Conservation (phyloP, 2,329 filamentous ascomycete genomes). For the Neonectria ditissima region DNA sequence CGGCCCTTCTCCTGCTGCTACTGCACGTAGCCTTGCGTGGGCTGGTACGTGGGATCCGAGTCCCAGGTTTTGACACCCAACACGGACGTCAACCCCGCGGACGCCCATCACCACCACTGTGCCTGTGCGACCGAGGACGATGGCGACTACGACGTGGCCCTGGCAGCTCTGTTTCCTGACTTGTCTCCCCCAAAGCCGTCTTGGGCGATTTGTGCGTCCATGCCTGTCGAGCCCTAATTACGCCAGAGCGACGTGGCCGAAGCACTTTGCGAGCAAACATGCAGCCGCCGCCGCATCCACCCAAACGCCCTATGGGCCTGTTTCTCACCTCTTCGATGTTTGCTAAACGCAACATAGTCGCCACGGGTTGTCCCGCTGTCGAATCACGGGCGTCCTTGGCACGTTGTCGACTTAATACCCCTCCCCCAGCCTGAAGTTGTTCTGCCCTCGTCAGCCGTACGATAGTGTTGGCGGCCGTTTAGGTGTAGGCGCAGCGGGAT, state of each 20-base stretch:
- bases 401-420: not conserved
- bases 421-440: not conserved
- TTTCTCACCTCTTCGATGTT: conserved; percentile 9
- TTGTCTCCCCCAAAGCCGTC: not conserved
- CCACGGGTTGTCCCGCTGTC: conserved; percentile 29
- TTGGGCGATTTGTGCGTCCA: not conserved
- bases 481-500: not conserved
- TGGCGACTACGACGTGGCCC: not conserved
- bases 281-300: not conserved
- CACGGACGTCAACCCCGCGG: conserved; percentile 13
- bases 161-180: not conserved
- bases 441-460: not conserved
- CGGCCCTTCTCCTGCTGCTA: conserved; percentile 8
- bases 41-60: conserved; percentile 10
- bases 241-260: not conserved
- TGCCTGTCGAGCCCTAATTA: conserved; percentile 2
- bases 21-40: conserved; percentile 19
- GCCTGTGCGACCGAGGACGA: conserved; percentile 1
- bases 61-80: conserved; percentile 16
- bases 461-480: not conserved
- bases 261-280: conserved; percentile 12
- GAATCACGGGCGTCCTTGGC: conserved; percentile 24
- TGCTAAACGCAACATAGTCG: conserved; percentile 30
- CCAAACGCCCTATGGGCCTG: not conserved
- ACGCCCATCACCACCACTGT: conserved; percentile 10